Percentiles rank a stretch among this genome's conserved stretches.
These are phyloP conservation scores for Moesziomyces parantarcticus DNA, from an alignment of 1,284 basidiomycete genomes.

Conservation along the genomic window DNA sequence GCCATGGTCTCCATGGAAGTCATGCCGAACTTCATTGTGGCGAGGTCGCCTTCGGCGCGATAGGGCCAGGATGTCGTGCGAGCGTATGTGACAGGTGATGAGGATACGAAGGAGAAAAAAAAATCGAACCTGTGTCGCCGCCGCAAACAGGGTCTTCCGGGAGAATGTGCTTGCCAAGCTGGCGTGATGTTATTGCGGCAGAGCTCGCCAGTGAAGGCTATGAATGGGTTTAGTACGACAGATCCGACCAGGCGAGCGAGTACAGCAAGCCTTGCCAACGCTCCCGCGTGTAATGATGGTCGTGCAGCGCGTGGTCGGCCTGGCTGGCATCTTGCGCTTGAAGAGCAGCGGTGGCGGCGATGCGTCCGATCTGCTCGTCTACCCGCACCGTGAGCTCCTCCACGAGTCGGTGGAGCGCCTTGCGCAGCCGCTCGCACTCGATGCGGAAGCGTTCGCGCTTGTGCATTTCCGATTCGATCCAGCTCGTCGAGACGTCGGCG, in stretches of 20 bases:
- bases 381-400: conserved; percentile 37
- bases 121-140: not conserved
- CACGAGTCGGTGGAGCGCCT: conserved; percentile 20
- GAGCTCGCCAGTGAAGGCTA: not conserved
- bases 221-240: conserved; percentile 16
- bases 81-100: not conserved
- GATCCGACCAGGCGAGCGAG: conserved; percentile 34
- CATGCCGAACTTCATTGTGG: conserved; percentile 82
- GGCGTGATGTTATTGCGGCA: not conserved
- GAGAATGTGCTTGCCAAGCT: not conserved
- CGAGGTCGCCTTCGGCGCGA: conserved; percentile 10
- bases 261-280: conserved; percentile 45
- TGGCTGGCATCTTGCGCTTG: conserved; percentile 23
- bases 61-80: not conserved
- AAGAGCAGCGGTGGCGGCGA: conserved; percentile 17
- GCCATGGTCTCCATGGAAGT: conserved; percentile 78
- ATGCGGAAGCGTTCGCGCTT: conserved; percentile 34
- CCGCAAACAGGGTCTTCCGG: no score
- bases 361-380: conserved; percentile 40
- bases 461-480: conserved; percentile 25
- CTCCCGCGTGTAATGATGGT: conserved; percentile 22
- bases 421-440: conserved; percentile 34
- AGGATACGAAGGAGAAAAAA: not conserved
- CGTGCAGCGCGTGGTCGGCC: conserved; percentile 25
- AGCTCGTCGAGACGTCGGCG: conserved; percentile 24